phyloP scores from a whole-genome alignment of 2,329 filamentous ascomycete genomes.

The Thermomyces lanuginosus region DNA sequence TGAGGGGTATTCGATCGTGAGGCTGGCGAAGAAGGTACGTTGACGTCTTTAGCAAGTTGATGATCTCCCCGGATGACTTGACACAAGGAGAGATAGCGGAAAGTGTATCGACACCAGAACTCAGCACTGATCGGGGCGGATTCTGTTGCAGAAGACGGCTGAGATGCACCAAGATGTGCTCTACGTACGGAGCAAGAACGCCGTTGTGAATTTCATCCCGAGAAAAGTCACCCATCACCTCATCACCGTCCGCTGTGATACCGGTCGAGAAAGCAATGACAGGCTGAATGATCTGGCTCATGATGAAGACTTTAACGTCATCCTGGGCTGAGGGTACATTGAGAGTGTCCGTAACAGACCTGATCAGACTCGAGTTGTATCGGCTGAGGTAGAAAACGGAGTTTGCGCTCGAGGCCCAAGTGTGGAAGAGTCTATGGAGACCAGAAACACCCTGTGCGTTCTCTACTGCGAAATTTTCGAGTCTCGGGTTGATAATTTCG shows the following conservation, averaged over 20 bases:
- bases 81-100: slow-evolving; percentile 60
- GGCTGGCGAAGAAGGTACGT: slow-evolving; percentile 72
- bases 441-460: slow-evolving; percentile 81
- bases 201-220: slow-evolving; percentile 19
- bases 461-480: slow-evolving; percentile 65
- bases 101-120: slow-evolving; percentile 61
- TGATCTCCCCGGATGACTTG: slow-evolving; percentile 44
- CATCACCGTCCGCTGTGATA: slow-evolving; percentile 36
- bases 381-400: slow-evolving; percentile 54
- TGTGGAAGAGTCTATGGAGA: slow-evolving; percentile 61
- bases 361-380: slow-evolving; percentile 44
- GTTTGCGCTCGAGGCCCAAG: slow-evolving; percentile 55
- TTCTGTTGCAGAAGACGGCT: slow-evolving; percentile 39
- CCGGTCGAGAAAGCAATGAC: slow-evolving; percentile 46
- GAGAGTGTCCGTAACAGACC: slow-evolving; percentile 56
- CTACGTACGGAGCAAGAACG: slow-evolving; percentile 42
- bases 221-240: slow-evolving; percentile 25
- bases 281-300: slow-evolving; percentile 55
- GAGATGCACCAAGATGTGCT: slow-evolving; percentile 42
- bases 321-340: slow-evolving; percentile 60
- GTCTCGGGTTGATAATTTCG: slow-evolving; percentile 59
- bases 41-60: slow-evolving; percentile 63
- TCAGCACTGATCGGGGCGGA: slow-evolving; percentile 57
- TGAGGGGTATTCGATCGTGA: slow-evolving; percentile 64
- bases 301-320: slow-evolving; percentile 67